These are phyloP conservation scores for Suillus plorans DNA, from an alignment of 768 basidiomycete species.

Conservation along the genomic window DNA sequence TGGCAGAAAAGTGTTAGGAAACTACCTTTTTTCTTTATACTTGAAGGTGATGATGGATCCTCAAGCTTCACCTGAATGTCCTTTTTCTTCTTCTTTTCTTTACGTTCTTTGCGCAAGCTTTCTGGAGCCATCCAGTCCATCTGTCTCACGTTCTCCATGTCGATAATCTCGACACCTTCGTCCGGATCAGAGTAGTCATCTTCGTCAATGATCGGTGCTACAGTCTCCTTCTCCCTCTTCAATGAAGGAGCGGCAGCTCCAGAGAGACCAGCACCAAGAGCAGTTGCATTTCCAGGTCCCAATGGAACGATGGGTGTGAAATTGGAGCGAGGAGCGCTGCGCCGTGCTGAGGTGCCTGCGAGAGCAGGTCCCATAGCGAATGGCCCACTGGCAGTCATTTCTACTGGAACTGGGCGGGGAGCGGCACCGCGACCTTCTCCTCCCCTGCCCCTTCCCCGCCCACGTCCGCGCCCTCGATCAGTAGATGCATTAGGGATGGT, in stretches of 20 bases:
- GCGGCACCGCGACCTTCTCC: slow-evolving; percentile 47
- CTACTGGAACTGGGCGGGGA: slow-evolving; percentile 48
- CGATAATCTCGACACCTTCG: slow-evolving; percentile 83
- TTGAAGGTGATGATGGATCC: slow-evolving; percentile 28
- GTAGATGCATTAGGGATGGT: slow-evolving; percentile 32
- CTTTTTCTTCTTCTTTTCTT: slow-evolving; percentile 35
- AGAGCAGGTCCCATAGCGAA: slow-evolving; percentile 85
- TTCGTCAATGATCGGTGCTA: slow-evolving; percentile 42
- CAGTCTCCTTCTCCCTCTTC: slow-evolving; percentile 39
- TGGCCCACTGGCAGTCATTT: slow-evolving; percentile 86
- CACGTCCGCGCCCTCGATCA: slow-evolving; percentile 47
- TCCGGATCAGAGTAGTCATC: slow-evolving; percentile 86
- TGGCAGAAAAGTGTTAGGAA: background rate
- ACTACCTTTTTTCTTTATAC: slow-evolving; percentile 34
- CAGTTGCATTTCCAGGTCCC: slow-evolving; percentile 34
- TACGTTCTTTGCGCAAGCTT: slow-evolving; percentile 53
- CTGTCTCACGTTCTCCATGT: slow-evolving; percentile 72
- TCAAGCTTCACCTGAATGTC: slow-evolving; percentile 50
- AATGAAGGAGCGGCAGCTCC: slow-evolving; percentile 50
- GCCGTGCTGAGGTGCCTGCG: slow-evolving; percentile 52
- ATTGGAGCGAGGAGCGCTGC: slow-evolving; percentile 54
- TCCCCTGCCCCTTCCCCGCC: slow-evolving; percentile 52
- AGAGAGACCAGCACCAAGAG: slow-evolving; percentile 50
- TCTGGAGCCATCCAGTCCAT: slow-evolving; percentile 93
- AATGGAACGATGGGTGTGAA: slow-evolving; percentile 50